Evolutionary conservation across 108 stramenopile genomes (phyloP), one percentile per base, ranked within the genome.

Genomic region (Epithemia pelagica): DNA sequence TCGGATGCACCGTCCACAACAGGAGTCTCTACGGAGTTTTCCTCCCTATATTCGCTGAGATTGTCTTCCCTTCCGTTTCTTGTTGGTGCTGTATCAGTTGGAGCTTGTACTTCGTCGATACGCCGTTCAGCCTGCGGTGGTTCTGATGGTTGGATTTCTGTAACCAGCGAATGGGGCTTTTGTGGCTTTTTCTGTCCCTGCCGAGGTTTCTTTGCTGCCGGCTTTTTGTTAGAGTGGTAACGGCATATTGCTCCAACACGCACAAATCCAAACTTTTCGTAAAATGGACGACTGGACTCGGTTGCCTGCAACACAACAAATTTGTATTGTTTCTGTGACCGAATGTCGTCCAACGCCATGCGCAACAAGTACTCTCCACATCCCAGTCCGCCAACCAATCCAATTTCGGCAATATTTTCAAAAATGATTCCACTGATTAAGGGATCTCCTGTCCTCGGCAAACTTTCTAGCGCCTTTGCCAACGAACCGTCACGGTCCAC

Each of bases 221-320:
- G 62, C 52, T 23, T 20, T 61, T 26, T 46, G 2, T 23, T 27
- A 0, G 52, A 33, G 2, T 74, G 78, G 67, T 89, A 89, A 24
- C 71, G 67, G 57, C 76, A 83, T 30, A 89, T 71, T 32, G 87
- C 87, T 10, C 87, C 87, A 3, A 89, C 87, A 24, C 84, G 72
- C 20, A 67, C 52, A 67, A 89, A 88, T n/a, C 87, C 87, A 66
- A 77, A 82, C n/a, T 77, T 67, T 73, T 89, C 84, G 59, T 89
- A 89, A 58, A 89, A 89, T 15, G 73, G 54, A 31, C 71, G 56
- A 0, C 82, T 81, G 30, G 63, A 62, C 1, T 74, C 72, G 1
- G 87, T 89, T 0, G 84, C 78, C 60, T 83, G 75, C 52, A 89
- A 64, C 0, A 89, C 80, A 19, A 83, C 75, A 52, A 71, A 83